Base-by-base conservation (phyloP, 352 stramenopile genomes). In the Achlya hypogyna region DNA sequence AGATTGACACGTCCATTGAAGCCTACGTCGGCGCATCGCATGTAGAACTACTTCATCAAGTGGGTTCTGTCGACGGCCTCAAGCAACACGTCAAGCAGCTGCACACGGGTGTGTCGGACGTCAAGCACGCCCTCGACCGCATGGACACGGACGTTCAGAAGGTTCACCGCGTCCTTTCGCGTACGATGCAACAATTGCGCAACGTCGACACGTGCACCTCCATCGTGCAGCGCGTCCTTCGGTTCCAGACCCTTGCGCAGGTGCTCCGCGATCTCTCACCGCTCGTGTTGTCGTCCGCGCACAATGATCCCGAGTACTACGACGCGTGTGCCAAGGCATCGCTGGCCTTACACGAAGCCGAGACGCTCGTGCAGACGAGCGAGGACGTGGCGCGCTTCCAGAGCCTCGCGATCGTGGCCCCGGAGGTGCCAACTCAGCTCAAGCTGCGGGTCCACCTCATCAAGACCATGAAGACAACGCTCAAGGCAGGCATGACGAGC, bases 1-100 rank as follows among this genome's bases (percentile, higher is more conserved):
- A 81, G 62, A 91, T 94, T 59, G 86, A 94, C 69, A 73, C 75
- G 60, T 80, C 86, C 52, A 91, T 94, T 69, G 79, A 81, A 20
- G 78, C 89, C 53, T 84, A 93, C 70, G 79, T 94, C 27, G 78
- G 81, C 51, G 82, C 86, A 47, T 75, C 91, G 71, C 82, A 94
- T 69, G 77, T 74, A 53, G 75, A 79, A 51, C 71, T 94, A 32
- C 63, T 94, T 45, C 72, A 77, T 14, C 82, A 88, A 35, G 84
- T 92, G 38, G 82, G 86, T 16, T 94, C 86, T 1, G 81, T 92
- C 12, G 84, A 92, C 58, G 84, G 80, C 20, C 72, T 94, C 6
- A 81, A 93, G 67, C 47, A 40, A 10, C 75, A 89, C 43, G 77
- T 92, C 8, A 77, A 73, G 9, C 65, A 60, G 0, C 77, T 91